phyloP scores from a whole-genome alignment of 2,329 filamentous ascomycete species.

The Claviceps arundinis region DNA sequence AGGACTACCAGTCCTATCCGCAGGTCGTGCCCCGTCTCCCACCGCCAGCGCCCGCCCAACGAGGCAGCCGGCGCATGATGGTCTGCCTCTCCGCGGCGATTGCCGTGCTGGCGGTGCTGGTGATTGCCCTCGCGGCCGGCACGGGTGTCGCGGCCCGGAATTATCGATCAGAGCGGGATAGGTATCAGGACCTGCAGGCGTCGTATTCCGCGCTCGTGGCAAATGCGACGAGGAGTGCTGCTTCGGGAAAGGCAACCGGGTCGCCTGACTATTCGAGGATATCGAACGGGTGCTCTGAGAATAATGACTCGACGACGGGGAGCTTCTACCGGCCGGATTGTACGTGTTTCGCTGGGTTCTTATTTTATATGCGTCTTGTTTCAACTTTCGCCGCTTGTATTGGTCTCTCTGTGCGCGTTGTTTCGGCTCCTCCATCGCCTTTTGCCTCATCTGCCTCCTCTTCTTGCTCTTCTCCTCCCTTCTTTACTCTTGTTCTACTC shows the following conservation, averaged over 20 bases:
- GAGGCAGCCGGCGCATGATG: background rate
- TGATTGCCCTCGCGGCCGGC: slow-evolving; percentile 31
- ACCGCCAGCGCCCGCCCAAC: background rate
- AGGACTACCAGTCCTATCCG: slow-evolving; percentile 1
- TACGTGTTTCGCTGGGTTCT: background rate
- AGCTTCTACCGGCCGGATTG: background rate
- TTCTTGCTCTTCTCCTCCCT: background rate
- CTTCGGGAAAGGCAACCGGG: background rate
- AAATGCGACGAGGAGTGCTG: background rate
- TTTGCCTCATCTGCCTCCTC: background rate
- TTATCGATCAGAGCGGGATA: slow-evolving; percentile 21
- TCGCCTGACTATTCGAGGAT: slow-evolving; percentile 11
- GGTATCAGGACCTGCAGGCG: slow-evolving; percentile 12
- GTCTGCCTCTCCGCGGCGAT: slow-evolving; percentile 26
- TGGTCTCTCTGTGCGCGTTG: too few species aligned
- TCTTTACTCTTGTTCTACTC: background rate
- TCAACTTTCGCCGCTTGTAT: too few species aligned
- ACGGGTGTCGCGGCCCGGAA: slow-evolving; percentile 28
- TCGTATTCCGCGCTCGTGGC: slow-evolving; percentile 6
- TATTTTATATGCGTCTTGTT: too few species aligned
- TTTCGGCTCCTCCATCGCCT: background rate
- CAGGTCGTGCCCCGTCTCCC: background rate
- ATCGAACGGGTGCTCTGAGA: slow-evolving; percentile 26
- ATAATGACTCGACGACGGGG: slow-evolving; percentile 21
- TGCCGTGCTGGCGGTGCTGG: slow-evolving; percentile 24